A percentile compares a stretch with the other conserved stretches of the same genome.
Conservation (phyloP, 192 early-diverging fungal genomes). For the Chytriomyces confervae region DNA sequence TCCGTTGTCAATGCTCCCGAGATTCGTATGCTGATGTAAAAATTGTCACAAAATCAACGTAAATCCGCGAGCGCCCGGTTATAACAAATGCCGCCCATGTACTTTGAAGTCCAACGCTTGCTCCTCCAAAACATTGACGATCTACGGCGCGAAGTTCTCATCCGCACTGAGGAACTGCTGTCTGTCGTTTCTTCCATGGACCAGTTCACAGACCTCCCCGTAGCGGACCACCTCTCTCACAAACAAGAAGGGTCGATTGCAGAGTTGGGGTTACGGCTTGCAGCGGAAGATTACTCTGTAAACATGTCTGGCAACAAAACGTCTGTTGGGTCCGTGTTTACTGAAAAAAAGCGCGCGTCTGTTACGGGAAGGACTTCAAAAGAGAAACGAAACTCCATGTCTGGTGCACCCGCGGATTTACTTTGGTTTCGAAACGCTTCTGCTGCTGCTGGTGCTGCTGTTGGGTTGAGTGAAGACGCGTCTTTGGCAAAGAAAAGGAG, state of each 20-base stretch:
- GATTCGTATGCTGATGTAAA: too few relatives aligned
- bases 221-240: not conserved
- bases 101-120: not conserved
- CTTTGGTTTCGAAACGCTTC: too few relatives aligned
- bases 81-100: not conserved
- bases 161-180: not conserved
- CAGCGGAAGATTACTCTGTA: slow-evolving; percentile 9
- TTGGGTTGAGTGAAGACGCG: too few relatives aligned
- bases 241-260: not conserved
- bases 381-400: too few relatives aligned
- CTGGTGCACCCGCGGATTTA: too few relatives aligned
- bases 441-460: too few relatives aligned
- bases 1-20: too few relatives aligned
- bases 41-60: too few relatives aligned
- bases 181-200: slow-evolving; percentile 1
- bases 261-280: slow-evolving; percentile 9
- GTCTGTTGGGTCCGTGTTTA: not conserved
- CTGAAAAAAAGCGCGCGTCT: slow-evolving; percentile 8
- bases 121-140: not conserved
- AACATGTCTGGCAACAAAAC: slow-evolving; percentile 24
- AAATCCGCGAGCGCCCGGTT: too few relatives aligned
- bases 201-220: not conserved
- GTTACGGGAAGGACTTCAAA: not conserved
- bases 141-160: not conserved
- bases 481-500: too few relatives aligned